Evolutionary conservation across 805 yeast genomes (phyloP), one percentile per base, ranked within the genome.

Genomic region (Candida multigemmis): DNA sequence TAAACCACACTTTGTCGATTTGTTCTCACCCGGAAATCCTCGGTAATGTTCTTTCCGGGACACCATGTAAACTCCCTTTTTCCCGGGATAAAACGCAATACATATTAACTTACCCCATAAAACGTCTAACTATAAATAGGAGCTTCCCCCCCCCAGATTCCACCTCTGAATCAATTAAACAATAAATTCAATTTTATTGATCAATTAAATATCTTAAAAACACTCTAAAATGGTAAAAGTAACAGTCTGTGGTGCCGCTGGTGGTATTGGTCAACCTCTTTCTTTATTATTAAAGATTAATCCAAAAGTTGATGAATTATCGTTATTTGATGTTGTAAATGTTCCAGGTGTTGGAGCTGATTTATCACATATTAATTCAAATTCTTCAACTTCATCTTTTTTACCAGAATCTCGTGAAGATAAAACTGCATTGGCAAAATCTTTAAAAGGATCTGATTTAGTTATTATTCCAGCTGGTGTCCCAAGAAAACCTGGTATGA

Each of bases 401-500:
- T 69, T 74, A 42, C 84, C 89, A 26, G 63, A 71, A 16, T 69
- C 62, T 16, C 53, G 48, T 36, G 70, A 63, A 41, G 70, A 62
- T 46, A 56, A 48, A 31, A 60, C 68, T 23, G 69, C 56, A 27
- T 65, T 65, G 37, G 56, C 59, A 13, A 48, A 44, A 14, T 60
- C 76, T 10, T 55, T 71, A 29, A 51, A 56, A 36, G 68, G 56
- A 19, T 38, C 71, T 4, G 58, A 69, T 34, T 46, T 69, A 38
- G 75, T 71, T 24, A 49, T 71, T 32, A 68, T 71, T 43, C 94
- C 94, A 24, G 94, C 94, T 19, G 94, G 94, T 36, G 78, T 83
- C 21, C 94, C 94, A 46, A 77, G 94, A 65, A 84, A 84, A 63
- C 94, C 94, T 22, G 94, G 94, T 32, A 83, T 83, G 94, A 80